These are phyloP conservation scores for Penicillium rolfsii DNA, from an alignment of 2,329 filamentous ascomycete species.

Conservation along the genomic window DNA sequence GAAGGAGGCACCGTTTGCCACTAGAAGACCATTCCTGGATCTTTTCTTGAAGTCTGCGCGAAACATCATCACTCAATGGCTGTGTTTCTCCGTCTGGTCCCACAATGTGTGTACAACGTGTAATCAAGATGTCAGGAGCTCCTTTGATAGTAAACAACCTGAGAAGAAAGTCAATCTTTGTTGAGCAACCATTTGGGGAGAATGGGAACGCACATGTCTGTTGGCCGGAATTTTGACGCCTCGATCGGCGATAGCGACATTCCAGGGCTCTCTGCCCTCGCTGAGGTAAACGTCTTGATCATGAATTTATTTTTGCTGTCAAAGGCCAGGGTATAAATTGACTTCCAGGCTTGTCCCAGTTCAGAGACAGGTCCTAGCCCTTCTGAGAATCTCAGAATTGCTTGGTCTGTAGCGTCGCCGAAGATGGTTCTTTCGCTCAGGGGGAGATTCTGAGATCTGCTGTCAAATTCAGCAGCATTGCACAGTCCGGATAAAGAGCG, in stretches of 20 bases:
- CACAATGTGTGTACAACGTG: slow-evolving; percentile 63
- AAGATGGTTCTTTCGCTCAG: slow-evolving; percentile 66
- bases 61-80: slow-evolving; percentile 53
- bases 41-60: slow-evolving; percentile 56
- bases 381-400: slow-evolving; percentile 73
- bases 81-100: slow-evolving; percentile 58
- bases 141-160: slow-evolving; percentile 75
- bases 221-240: background rate
- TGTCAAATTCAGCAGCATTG: slow-evolving; percentile 76
- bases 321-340: slow-evolving; percentile 70
- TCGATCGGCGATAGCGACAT: background rate
- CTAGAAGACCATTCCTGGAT: slow-evolving; percentile 71
- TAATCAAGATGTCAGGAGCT: slow-evolving; percentile 73
- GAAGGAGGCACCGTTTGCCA: slow-evolving; percentile 68
- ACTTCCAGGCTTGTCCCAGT: slow-evolving; percentile 65
- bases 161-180: background rate
- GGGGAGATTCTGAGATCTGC: slow-evolving; percentile 62
- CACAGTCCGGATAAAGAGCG: slow-evolving; percentile 67
- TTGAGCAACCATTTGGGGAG: too few relatives aligned
- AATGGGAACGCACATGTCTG: background rate
- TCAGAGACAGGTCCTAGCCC: slow-evolving; percentile 63
- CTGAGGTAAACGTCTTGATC: slow-evolving; percentile 62
- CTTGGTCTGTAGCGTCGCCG: slow-evolving; percentile 76
- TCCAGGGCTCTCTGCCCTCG: slow-evolving; percentile 13
- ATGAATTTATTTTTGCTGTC: slow-evolving; percentile 87